Conservation (phyloP, 2,329 filamentous ascomycete species). For the Phyllachora maydis region DNA sequence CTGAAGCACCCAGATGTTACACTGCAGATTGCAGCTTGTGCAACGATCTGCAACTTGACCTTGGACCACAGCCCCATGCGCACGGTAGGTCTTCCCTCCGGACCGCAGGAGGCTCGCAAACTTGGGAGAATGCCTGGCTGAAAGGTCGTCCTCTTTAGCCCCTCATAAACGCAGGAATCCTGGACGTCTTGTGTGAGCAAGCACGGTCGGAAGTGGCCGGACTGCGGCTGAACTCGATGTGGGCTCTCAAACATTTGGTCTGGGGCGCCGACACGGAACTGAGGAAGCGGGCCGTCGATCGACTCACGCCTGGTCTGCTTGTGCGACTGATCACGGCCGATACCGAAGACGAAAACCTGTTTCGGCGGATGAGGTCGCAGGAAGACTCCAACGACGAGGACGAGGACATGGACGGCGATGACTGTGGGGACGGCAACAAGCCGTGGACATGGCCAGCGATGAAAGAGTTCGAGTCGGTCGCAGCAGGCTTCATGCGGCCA, state of each 20-base stretch:
- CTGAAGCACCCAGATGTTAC: constrained; percentile 56
- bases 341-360: constrained; percentile 28
- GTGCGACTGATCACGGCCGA: constrained; percentile 54
- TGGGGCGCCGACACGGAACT: constrained; percentile 47
- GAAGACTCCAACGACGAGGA: constrained; percentile 24
- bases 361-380: constrained; percentile 8
- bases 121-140: no score
- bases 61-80: constrained; percentile 83
- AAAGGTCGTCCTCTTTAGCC: constrained; percentile 26
- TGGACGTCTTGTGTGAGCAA: constrained; percentile 63
- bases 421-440: constrained; percentile 5
- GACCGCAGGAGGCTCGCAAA: neutral
- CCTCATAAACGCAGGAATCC: constrained; percentile 51
- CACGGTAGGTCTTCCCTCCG: constrained; percentile 34
- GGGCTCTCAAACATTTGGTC: constrained; percentile 85
- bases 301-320: constrained; percentile 62
- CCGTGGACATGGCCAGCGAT: constrained; percentile 6
- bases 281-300: constrained; percentile 60
- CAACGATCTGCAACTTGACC: constrained; percentile 67
- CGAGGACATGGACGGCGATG: constrained; percentile 28
- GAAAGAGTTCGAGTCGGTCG: constrained; percentile 4
- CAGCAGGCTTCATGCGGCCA: constrained; percentile 22
- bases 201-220: constrained; percentile 64
- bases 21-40: constrained; percentile 71
- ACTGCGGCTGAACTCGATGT: constrained; percentile 68